These are phyloP conservation scores for Leucocoprinus birnbaumii DNA, from an alignment of 768 basidiomycete genomes.

Conservation along the genomic window DNA sequence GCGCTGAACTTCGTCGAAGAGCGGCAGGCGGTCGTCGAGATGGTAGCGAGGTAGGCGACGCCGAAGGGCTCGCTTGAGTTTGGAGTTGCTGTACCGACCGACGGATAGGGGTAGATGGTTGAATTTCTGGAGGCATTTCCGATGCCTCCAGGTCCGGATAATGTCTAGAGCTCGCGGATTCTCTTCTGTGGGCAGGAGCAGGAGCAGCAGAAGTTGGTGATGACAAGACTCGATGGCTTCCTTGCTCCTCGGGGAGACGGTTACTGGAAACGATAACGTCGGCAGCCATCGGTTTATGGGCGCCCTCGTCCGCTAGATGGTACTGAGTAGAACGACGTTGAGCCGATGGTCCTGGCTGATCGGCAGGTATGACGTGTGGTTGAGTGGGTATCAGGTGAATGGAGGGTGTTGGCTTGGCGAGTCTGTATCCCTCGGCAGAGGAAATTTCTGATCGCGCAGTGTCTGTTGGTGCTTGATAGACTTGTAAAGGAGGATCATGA, in stretches of 20 bases:
- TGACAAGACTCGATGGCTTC: background rate
- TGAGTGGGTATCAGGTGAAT: background rate
- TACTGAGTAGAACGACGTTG: background rate
- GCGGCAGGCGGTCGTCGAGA: background rate
- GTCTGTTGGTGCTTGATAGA: background rate
- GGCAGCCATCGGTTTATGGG: background rate
- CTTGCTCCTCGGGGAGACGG: background rate
- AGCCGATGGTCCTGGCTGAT: background rate
- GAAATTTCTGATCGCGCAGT: slow-evolving; percentile 1
- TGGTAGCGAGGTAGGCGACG: background rate
- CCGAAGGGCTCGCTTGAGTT: background rate
- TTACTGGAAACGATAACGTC: background rate
- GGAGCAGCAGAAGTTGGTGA: background rate
- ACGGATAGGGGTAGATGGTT: background rate
- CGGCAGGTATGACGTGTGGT: background rate
- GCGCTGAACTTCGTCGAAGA: slow-evolving; percentile 4
- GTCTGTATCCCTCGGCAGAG: background rate
- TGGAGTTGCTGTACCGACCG: background rate
- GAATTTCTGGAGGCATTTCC: background rate
- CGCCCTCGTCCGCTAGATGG: background rate
- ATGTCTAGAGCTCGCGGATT: background rate
- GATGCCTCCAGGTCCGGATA: background rate
- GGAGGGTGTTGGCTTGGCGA: background rate
- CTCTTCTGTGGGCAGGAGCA: background rate
- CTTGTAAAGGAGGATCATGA: background rate